These are phyloP conservation scores for Paracoccidioides brasiliensis DNA, from an alignment of 2,329 filamentous ascomycete genomes.

Conservation along the genomic window DNA sequence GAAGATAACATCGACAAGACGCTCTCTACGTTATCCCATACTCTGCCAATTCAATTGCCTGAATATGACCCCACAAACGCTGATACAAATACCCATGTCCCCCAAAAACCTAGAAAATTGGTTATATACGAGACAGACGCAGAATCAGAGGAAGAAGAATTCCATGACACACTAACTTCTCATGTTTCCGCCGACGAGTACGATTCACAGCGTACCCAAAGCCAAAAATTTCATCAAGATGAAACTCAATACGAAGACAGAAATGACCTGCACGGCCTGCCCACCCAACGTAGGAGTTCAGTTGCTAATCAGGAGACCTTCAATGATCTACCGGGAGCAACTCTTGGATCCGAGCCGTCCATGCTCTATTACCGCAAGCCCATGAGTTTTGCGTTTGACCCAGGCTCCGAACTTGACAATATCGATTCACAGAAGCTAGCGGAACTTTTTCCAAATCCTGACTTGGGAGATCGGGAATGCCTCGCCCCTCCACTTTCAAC, in stretches of 20 bases:
- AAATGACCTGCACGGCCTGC: background rate
- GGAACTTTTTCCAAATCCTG: conserved; percentile 24
- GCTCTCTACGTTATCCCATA: background rate
- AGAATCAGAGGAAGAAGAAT: conserved; percentile 24
- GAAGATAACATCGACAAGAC: background rate
- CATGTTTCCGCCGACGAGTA: conserved; percentile 4
- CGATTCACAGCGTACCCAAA: background rate
- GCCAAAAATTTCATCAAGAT: background rate
- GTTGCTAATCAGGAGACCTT: background rate
- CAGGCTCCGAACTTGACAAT: conserved; percentile 15
- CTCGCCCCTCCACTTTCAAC: conserved; percentile 1
- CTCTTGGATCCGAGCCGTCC: conserved; percentile 1
- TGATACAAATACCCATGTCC: background rate
- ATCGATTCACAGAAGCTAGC: conserved; percentile 23
- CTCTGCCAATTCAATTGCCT: background rate
- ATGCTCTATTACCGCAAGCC: conserved; percentile 23
- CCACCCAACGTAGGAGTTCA: background rate
- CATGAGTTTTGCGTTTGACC: conserved; percentile 14
- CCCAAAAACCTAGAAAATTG: background rate
- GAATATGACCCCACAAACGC: background rate
- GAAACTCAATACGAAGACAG: background rate
- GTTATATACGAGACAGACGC: conserved; percentile 33
- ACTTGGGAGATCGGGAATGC: background rate
- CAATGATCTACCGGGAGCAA: background rate
- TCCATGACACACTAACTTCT: conserved; percentile 14